Base-by-base conservation (phyloP, 495 filamentous ascomycete species). In the Annulohypoxylon maeteangense region DNA sequence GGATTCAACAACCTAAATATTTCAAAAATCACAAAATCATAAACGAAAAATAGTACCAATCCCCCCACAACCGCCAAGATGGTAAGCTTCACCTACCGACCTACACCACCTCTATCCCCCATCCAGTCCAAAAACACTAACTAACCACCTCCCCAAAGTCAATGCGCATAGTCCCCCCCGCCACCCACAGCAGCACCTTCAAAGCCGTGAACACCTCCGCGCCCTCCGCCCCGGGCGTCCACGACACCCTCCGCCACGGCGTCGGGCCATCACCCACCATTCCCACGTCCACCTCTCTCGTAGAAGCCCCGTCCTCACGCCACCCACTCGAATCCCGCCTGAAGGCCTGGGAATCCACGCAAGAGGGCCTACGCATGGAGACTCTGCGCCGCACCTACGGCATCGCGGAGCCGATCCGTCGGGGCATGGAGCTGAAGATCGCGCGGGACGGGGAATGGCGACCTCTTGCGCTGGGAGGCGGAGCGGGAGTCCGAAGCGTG, bases 361-460 rank as follows among this genome's bases (percentile, higher is more conserved):
- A 97, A 79, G 91, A 97, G 74, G 76, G 81, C 4, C 77, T 97
- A 78, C 94, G 95, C 84, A 96, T 96, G 93, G 89, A 94, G 81
- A 80, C 85, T 32, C 87, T 97, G 77, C 88, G 93, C 48, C 92
- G 93, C 61, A 87, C 90, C 32, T 98, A 91, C 79, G 95, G 95
- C 47, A 93, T 97, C 63, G 92, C 90, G n/a, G 95, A 97, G 87
- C 94, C 95, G 8, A 88, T 98, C 68, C 88, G 92, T 14, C 88
- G 95, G n/a, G 91, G 90, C 36, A 99, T 99, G 95, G 95, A 99
- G 85, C 82, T 97, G 75, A 92, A 91, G 86, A 93, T 97, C 75
- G 86, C 88, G 0, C 78, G 82, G 40, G 83, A 83, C 53, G 85
- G 88, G 44, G 78, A 81, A 67, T 87, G 86, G 86, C 81, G 80